These are phyloP conservation scores for Ustilago nuda DNA, from an alignment of 1,284 basidiomycete genomes.

Conservation along the genomic window DNA sequence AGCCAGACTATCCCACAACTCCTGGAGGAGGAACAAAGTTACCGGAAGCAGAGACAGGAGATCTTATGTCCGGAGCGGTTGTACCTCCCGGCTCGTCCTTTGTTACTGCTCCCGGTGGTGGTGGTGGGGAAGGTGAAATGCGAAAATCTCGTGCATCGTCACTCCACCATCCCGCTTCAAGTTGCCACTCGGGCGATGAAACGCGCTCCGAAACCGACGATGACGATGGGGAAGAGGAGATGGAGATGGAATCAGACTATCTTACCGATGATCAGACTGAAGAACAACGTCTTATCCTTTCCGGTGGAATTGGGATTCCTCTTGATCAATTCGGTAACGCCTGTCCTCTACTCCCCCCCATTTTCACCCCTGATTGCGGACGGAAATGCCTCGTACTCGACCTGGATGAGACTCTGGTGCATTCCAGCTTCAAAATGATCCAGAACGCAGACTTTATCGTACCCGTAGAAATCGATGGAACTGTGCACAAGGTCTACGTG, in stretches of 20 bases:
- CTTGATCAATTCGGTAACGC: conserved; percentile 86
- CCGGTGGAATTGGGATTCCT: conserved; percentile 85
- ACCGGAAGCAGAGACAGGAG: conserved; percentile 74
- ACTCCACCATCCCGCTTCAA: too few relatives aligned
- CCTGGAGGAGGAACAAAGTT: conserved; percentile 65
- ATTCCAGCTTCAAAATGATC: conserved; percentile 72
- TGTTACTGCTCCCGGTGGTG: conserved; percentile 42
- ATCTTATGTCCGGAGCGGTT: conserved; percentile 77
- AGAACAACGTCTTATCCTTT: conserved; percentile 81
- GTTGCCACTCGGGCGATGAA: not conserved
- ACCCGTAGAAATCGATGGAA: conserved; percentile 97
- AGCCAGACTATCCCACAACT: conserved; percentile 38
- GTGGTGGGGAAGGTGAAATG: conserved; percentile 8
- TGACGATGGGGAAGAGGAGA: conserved; percentile 64
- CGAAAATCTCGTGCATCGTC: conserved; percentile 11
- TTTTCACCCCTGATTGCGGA: conserved; percentile 78
- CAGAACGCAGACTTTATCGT: conserved; percentile 90
- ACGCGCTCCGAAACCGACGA: conserved; percentile 18
- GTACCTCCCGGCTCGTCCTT: conserved; percentile 79
- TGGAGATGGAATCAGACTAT: conserved; percentile 71
- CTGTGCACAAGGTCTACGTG: conserved; percentile 98
- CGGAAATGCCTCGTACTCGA: conserved; percentile 91
- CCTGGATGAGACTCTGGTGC: conserved; percentile 93
- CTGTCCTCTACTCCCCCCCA: conserved; percentile 82
- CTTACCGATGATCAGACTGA: conserved; percentile 76